These are phyloP conservation scores for Penicillium vulpinum DNA, from an alignment of 2,329 filamentous ascomycete genomes.

Conservation along the genomic window DNA sequence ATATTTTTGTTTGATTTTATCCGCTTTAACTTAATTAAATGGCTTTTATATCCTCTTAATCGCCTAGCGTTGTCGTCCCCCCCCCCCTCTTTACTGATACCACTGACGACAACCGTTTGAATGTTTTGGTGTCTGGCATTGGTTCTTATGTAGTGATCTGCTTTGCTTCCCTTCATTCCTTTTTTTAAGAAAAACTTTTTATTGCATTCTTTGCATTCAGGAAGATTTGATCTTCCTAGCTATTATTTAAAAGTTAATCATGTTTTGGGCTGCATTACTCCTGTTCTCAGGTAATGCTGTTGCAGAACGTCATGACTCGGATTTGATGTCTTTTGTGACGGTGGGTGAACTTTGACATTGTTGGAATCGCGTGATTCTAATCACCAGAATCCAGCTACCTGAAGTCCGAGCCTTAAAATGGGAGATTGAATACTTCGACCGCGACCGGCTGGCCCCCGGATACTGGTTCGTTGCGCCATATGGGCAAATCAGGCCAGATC, in stretches of 20 bases:
- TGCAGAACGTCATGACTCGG: constrained; percentile 29
- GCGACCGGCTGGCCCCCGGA: constrained; percentile 38
- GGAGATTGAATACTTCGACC: constrained; percentile 27
- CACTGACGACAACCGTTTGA: background rate
- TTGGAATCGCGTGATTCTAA: constrained; percentile 1
- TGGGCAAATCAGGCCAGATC: constrained; percentile 25
- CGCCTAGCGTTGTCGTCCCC: background rate
- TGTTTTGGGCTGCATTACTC: constrained; percentile 28
- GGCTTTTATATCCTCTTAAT: constrained; percentile 4
- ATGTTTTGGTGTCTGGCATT: background rate
- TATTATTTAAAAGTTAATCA: constrained; percentile 26
- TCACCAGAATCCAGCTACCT: constrained; percentile 23
- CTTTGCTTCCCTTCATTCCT: background rate
- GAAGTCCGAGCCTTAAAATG: constrained; percentile 32
- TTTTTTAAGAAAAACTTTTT: no score
- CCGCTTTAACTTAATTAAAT: constrained; percentile 7
- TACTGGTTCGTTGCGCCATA: constrained; percentile 54
- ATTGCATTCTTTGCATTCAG: constrained; percentile 5
- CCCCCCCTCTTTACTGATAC: background rate
- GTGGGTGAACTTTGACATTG: constrained; percentile 17
- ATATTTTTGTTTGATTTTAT: background rate
- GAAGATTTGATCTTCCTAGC: constrained; percentile 27
- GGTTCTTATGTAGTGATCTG: background rate
- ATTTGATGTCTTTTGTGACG: constrained; percentile 39
- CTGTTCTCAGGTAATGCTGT: constrained; percentile 23